These are phyloP conservation scores for Blepharisma undulans DNA, from an alignment of 169 alveolate species.

Conservation along the genomic window DNA sequence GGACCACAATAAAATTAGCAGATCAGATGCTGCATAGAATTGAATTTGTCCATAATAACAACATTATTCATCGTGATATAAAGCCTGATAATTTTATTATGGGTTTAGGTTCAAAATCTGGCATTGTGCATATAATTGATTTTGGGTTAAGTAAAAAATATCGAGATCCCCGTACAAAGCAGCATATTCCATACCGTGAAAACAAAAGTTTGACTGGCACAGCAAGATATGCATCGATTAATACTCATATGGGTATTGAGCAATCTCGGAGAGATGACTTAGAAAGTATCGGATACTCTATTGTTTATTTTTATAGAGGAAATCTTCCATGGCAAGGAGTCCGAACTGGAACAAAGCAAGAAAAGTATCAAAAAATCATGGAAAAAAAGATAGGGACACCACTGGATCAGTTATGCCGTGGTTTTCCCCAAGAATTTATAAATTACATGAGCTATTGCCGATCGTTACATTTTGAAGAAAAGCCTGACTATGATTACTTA, in stretches of 20 bases:
- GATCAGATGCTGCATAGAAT: neutral
- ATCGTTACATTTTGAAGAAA: conserved; percentile 73
- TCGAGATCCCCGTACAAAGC: conserved; percentile 47
- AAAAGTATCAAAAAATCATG: conserved; percentile 63
- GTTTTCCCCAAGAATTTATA: conserved; percentile 64
- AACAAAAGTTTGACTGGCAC: conserved; percentile 86
- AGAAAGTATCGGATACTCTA: conserved; percentile 80
- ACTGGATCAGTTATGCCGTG: conserved; percentile 68
- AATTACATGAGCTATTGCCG: conserved; percentile 61
- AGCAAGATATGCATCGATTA: conserved; percentile 81
- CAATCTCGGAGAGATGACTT: conserved; percentile 87
- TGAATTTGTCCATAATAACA: conserved; percentile 10
- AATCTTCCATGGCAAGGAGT: conserved; percentile 82
- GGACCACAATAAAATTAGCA: neutral
- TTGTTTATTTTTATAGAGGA: conserved; percentile 79
- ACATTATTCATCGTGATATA: conserved; percentile 26
- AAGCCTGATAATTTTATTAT: conserved; percentile 33
- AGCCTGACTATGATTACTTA: conserved; percentile 76
- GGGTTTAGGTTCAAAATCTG: neutral
- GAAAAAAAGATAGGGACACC: conserved; percentile 71
- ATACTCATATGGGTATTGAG: conserved; percentile 84
- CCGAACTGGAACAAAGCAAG: neutral
- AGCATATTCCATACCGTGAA: conserved; percentile 85
- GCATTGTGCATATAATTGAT: conserved; percentile 65
- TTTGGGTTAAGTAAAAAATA: conserved; percentile 83